Evolutionary conservation across 148 eudicot species (phyloP), one percentile per base, ranked within the genome.

Genomic region (Spergularia marina): DNA sequence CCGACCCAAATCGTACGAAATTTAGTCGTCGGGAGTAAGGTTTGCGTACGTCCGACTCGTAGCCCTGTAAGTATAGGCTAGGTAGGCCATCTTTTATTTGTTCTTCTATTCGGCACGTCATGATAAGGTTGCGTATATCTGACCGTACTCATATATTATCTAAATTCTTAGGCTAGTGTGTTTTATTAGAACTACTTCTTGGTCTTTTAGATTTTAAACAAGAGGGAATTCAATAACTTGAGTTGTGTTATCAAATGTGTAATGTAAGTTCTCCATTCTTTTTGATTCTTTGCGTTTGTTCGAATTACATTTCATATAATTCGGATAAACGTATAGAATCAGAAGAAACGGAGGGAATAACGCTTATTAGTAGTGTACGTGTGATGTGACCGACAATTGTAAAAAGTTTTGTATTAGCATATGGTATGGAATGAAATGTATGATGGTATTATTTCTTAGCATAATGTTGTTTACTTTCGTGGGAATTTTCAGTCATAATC

Each of bases 1-100:
- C n/a, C 61, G 68, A 15, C 79, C 82, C 70, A 83, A 73, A 75
- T 79, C 86, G 23, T 84, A 81, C 74, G 87, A 81, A 49, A 73
- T 70, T 21, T 82, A 77, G 73, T 20, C 52, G 12, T 2, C 9
- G 12, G 39, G 62, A 25, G 49, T 68, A 41, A 76, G 47, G 13
- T 58, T 30, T 57, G 73, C 58, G 67, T 76, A 68, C 58, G 58
- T 55, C 78, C 41, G 40, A 55, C 34, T 21, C 56, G 3, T 20
- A 12, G 2, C 6, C 41, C 3, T 1, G 10, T 59, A 59, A 14
- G 18, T 62, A 30, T 30, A 30, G 36, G 36, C 36, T 44, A 44
- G 49, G 49, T 6, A 44, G 49, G 49, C 49, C 10, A 44, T 44
- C 49, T 30, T 30, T 30, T 30, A 30, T 30, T 30, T 30, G 36